phyloP scores from a whole-genome alignment of 1,284 basidiomycete species.

The Leccinum griseonigrum region DNA sequence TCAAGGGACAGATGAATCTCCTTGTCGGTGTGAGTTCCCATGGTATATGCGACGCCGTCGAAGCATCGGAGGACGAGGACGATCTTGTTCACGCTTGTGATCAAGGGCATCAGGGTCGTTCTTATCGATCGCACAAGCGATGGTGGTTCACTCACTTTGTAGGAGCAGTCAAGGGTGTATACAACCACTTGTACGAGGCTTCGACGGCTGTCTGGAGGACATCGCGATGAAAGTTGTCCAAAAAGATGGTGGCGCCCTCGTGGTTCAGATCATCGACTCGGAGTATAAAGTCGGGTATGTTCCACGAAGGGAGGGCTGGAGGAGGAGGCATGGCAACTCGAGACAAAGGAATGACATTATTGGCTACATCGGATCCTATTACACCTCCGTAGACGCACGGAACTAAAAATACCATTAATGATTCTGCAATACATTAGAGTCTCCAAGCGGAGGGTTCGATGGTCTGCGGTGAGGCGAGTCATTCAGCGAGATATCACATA shows the following conservation, averaged over 20 bases:
- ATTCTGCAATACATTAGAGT: background rate
- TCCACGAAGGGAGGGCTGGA: conserved; percentile 40
- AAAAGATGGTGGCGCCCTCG: conserved; percentile 56
- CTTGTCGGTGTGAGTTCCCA: conserved; percentile 53
- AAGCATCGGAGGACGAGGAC: conserved; percentile 59
- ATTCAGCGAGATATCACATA: background rate
- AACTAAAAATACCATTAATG: conserved; percentile 12
- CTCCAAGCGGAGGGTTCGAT: background rate
- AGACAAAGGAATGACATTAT: background rate
- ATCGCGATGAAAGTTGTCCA: conserved; percentile 46
- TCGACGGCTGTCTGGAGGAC: conserved; percentile 51
- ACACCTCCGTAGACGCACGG: conserved; percentile 3
- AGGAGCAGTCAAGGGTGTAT: conserved; percentile 56
- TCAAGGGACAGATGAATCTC: conserved; percentile 70
- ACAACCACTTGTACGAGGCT: conserved; percentile 56
- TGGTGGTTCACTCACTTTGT: conserved; percentile 43
- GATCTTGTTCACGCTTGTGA: conserved; percentile 51
- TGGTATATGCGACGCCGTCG: conserved; percentile 65
- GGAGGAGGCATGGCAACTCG: conserved; percentile 30
- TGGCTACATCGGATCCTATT: conserved; percentile 2
- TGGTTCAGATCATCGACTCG: conserved; percentile 59
- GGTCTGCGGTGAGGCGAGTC: background rate
- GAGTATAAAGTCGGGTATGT: conserved; percentile 54
- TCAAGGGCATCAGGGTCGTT: conserved; percentile 2
- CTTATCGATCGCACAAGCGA: background rate